Base-by-base conservation (phyloP, 2,329 filamentous ascomycete genomes). In the Stachybotrys chartarum region DNA sequence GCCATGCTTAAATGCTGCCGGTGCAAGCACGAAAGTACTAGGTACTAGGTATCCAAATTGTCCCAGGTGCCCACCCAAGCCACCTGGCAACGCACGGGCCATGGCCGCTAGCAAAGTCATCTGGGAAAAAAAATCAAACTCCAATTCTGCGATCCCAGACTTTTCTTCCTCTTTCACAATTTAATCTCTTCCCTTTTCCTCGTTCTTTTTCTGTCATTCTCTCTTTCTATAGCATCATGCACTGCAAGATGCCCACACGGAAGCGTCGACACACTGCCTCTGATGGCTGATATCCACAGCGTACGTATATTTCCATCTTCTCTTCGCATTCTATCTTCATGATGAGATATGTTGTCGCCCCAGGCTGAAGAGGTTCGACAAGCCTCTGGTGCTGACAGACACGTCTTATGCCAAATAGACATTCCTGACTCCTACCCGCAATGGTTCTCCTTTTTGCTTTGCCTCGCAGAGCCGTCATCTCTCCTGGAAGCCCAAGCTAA, bases 401-500 rank as follows among this genome's bases (percentile, higher is more conserved):
- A 74, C 62, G 78, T 81, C 78, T 75, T 76, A 72, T 72, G 75
- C 79, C 78, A 82, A 81, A 79, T 72, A 77, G 78, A 81, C 76
- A 65, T 68, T 62, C 68, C 77, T 79, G 76, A 79, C 70, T 52
- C 59, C 59, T 60, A 54, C 52, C 56, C 30, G 24, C 55, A 49
- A 55, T 47, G 45, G 14, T 55, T 53, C 18, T 47, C 45, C 54
- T 52, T 54, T 30, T 58, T 61, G 56, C 51, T 49, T 49, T 58
- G 51, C 45, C 24, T 55, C 50, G 44, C 56, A 16, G 14, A 10
- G 35, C 14, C 32, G 6, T 49, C 35, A 8, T 16, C 14, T 16
- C 14, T 31, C 46, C 50, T 54, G 51, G 14, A 48, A 50, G 30
- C 44, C 47, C 24, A 30, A 30, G 63, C 65, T 68, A 63, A 68